These are phyloP conservation scores for Diaporthe longicolla DNA, from an alignment of 2,329 filamentous ascomycete genomes.

Conservation along the genomic window DNA sequence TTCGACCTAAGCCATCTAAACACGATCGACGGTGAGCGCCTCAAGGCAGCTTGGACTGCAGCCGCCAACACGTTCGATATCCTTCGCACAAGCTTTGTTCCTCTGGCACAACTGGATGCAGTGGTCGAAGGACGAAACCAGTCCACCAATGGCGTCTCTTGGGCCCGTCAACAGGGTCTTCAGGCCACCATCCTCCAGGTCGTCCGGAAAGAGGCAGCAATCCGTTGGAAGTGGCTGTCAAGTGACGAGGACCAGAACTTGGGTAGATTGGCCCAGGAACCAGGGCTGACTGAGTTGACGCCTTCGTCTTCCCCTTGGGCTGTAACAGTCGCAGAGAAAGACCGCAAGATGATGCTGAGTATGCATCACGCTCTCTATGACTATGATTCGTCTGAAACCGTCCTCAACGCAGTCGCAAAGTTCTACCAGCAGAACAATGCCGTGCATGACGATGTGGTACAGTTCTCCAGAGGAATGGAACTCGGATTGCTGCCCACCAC, in stretches of 20 bases:
- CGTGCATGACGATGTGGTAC: conserved; percentile 31
- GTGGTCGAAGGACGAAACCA: neutral
- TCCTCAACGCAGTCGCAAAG: conserved; percentile 37
- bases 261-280: conserved; percentile 40
- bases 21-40: conserved; percentile 48
- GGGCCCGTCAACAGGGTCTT: conserved; percentile 43
- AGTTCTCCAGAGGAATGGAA: conserved; percentile 44
- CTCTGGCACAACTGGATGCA: conserved; percentile 45
- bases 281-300: conserved; percentile 25
- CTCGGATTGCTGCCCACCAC: conserved; percentile 45
- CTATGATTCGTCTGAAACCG: conserved; percentile 55
- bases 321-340: conserved; percentile 50
- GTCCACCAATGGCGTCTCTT: conserved; percentile 32
- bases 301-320: conserved; percentile 52
- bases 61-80: conserved; percentile 51
- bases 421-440: conserved; percentile 35
- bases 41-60: conserved; percentile 52
- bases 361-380: conserved; percentile 76
- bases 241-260: conserved; percentile 34
- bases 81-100: conserved; percentile 54
- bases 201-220: conserved; percentile 32
- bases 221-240: conserved; percentile 42
- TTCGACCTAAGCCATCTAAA: conserved; percentile 49
- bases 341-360: conserved; percentile 53
- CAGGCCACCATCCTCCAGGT: conserved; percentile 44